These are phyloP conservation scores for Neoarthrinium moseri DNA, from an alignment of 2,329 filamentous ascomycete genomes.

Conservation along the genomic window DNA sequence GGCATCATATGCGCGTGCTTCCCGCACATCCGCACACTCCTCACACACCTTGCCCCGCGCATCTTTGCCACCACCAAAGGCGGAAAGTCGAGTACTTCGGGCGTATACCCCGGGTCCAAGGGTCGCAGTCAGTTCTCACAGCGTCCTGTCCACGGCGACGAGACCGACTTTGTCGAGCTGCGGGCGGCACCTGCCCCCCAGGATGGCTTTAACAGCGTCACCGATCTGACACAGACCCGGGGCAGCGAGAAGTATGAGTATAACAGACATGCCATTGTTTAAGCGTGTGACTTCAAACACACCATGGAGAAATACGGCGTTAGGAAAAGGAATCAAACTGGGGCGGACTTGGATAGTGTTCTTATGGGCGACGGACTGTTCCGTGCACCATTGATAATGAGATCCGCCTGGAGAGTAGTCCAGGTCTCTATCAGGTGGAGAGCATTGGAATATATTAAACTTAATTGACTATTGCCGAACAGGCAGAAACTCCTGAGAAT, in stretches of 20 bases:
- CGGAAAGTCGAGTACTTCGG: slow-evolving; percentile 11
- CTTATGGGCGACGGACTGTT: too few species aligned
- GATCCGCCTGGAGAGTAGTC: too few species aligned
- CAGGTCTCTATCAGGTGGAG: too few species aligned
- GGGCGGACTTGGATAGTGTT: too few species aligned
- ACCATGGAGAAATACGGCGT: slow-evolving; percentile 1
- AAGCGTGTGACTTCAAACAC: not conserved
- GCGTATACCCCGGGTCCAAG: slow-evolving; percentile 2
- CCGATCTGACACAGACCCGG: slow-evolving; percentile 1
- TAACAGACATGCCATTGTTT: slow-evolving; percentile 1
- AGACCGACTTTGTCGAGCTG: slow-evolving; percentile 7
- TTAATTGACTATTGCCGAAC: too few species aligned
- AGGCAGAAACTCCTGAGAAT: too few species aligned
- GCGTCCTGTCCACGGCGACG: slow-evolving; percentile 5
- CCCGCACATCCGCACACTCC: slow-evolving; percentile 27
- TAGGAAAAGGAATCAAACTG: not conserved
- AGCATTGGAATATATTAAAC: too few species aligned
- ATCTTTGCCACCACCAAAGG: slow-evolving; percentile 23
- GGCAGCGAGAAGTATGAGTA: slow-evolving; percentile 4
- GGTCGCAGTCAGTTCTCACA: slow-evolving; percentile 3
- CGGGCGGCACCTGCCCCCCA: slow-evolving; percentile 2
- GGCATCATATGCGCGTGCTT: slow-evolving; percentile 30
- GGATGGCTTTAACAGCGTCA: slow-evolving; percentile 4
- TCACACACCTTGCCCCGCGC: slow-evolving; percentile 22
- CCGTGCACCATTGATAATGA: too few species aligned